phyloP scores from a whole-genome alignment of 768 basidiomycete genomes.

The Tricholoma sp. region DNA sequence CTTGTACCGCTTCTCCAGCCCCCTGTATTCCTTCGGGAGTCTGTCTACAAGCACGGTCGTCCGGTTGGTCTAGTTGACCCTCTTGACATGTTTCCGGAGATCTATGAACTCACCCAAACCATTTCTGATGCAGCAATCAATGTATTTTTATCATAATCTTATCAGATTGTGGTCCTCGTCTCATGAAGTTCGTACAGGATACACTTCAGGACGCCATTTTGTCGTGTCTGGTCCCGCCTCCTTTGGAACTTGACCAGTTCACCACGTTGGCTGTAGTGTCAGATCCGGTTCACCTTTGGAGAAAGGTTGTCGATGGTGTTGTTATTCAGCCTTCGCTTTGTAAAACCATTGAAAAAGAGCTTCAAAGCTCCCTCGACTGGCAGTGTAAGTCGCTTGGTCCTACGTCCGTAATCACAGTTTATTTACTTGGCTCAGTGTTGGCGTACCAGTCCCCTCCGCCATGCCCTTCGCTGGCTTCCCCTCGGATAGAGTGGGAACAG shows the following conservation, averaged over 20 bases:
- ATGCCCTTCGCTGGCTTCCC: slow-evolving; percentile 36
- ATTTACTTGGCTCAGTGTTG: slow-evolving; percentile 21
- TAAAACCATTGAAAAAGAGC: slow-evolving; percentile 33
- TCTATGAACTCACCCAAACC: slow-evolving; percentile 29
- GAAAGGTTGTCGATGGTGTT: slow-evolving; percentile 35
- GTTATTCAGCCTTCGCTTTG: slow-evolving; percentile 27
- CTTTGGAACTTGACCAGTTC: slow-evolving; percentile 33
- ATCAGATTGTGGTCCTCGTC: background rate
- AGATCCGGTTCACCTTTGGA: slow-evolving; percentile 36
- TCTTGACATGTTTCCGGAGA: slow-evolving; percentile 48
- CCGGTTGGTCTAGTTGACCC: slow-evolving; percentile 48
- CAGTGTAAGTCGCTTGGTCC: slow-evolving; percentile 29
- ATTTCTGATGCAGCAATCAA: slow-evolving; percentile 4
- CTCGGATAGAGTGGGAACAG: slow-evolving; percentile 52
- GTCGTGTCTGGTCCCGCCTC: slow-evolving; percentile 26
- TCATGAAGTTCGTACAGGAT: slow-evolving; percentile 14
- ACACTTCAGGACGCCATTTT: slow-evolving; percentile 24
- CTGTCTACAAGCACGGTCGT: slow-evolving; percentile 29
- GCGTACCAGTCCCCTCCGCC: slow-evolving; percentile 35
- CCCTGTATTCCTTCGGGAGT: slow-evolving; percentile 34
- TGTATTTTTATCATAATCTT: slow-evolving; percentile 3
- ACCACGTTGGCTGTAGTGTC: slow-evolving; percentile 19
- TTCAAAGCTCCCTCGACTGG: slow-evolving; percentile 38
- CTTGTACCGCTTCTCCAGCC: slow-evolving; percentile 42
- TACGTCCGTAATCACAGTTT: background rate